These are phyloP conservation scores for Xanthoparmelia taractica DNA, from an alignment of 495 filamentous ascomycete genomes.

Conservation along the genomic window DNA sequence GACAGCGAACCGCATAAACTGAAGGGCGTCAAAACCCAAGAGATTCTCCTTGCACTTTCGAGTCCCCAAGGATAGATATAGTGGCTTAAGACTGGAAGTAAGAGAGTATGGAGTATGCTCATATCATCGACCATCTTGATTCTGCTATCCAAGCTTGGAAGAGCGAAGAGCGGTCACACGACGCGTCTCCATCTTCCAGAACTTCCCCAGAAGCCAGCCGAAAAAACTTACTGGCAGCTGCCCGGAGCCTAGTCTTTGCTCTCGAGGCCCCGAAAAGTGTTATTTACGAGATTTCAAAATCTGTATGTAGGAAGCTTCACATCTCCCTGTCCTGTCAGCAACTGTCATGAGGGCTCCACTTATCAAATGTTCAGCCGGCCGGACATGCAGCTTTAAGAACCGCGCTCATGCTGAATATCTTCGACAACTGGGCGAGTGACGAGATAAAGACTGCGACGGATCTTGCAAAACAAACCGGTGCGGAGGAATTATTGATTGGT, in stretches of 20 bases:
- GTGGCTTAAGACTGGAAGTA: too few species aligned
- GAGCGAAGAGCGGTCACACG: constrained; percentile 5
- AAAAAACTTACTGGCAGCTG: not conserved
- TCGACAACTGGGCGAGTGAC: not conserved
- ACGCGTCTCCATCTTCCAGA: not conserved
- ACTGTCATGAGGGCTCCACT: not conserved
- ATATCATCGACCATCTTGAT: too few species aligned
- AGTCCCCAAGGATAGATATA: too few species aligned
- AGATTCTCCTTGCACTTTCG: too few species aligned
- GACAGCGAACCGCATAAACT: too few species aligned
- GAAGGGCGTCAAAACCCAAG: too few species aligned
- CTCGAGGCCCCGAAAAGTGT: not conserved
- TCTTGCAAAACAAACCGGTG: not conserved
- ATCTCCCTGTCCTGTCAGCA: not conserved
- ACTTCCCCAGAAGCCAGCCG: too few species aligned
- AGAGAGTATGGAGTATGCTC: too few species aligned
- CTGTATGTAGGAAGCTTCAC: not conserved
- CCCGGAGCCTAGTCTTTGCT: not conserved
- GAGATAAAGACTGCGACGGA: not conserved
- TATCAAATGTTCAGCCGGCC: not conserved
- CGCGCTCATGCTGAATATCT: not conserved
- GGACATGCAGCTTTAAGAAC: not conserved
- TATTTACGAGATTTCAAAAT: not conserved
- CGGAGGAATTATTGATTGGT: not conserved
- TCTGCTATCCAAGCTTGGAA: constrained; percentile 2